Percentiles rank a stretch among this genome's conserved stretches.
Evolutionary conservation across 805 yeast genomes (phyloP).

Genomic region (Yamadazyma nakazawae): DNA sequence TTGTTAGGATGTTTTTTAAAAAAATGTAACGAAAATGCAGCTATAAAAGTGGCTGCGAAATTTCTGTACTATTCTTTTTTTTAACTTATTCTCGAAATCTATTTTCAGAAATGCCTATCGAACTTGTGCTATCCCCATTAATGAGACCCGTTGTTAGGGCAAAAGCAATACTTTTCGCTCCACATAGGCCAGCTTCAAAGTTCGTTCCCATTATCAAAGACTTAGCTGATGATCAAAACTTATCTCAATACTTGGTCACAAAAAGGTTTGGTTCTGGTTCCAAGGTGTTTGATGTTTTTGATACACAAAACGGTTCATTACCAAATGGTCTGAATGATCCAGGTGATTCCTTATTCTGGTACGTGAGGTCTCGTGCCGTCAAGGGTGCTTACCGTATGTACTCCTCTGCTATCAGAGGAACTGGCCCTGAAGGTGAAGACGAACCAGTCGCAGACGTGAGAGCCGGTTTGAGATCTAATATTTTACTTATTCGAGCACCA

Average conservation of each 20-base stretch:
- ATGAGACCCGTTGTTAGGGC: constrained; percentile 59
- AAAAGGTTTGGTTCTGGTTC: constrained; percentile 61
- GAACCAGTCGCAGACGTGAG: constrained; percentile 57
- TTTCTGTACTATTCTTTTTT: too few relatives aligned
- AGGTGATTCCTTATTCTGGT: constrained; percentile 48
- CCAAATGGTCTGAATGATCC: constrained; percentile 42
- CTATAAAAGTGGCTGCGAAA: constrained; percentile 5
- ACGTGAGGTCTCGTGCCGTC: constrained; percentile 61
- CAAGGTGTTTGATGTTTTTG: constrained; percentile 53
- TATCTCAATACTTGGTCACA: constrained; percentile 46
- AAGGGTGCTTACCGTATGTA: constrained; percentile 64
- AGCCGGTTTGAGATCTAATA: constrained; percentile 61
- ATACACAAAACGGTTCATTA: constrained; percentile 35
- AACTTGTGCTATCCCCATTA: constrained; percentile 53
- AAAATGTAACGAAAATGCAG: background rate
- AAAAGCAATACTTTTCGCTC: constrained; percentile 50
- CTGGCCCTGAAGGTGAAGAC: constrained; percentile 49
- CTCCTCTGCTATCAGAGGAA: constrained; percentile 35
- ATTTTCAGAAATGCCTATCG: constrained; percentile 52
- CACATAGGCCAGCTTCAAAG: constrained; percentile 54
- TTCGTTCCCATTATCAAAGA: constrained; percentile 55
- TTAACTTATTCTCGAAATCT: background rate
- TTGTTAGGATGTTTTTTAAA: too few relatives aligned
- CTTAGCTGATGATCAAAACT: constrained; percentile 25
- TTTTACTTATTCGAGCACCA: constrained; percentile 51